Evolutionary conservation across 2,329 filamentous ascomycete genomes (phyloP).

Genomic region (Mollisia scopiformis): DNA sequence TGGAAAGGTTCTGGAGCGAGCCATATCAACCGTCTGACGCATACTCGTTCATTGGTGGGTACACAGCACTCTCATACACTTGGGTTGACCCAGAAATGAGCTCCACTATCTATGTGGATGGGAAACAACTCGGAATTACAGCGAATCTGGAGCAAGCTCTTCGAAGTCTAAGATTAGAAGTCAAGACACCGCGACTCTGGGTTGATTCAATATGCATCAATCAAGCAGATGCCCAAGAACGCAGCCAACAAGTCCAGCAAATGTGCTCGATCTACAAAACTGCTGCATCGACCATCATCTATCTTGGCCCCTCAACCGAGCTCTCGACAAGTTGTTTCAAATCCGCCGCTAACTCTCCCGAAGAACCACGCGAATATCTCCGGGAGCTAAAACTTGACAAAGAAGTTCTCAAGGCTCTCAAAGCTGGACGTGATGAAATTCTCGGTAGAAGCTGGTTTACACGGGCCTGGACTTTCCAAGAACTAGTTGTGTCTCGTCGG

Average conservation of each 20-base stretch:
- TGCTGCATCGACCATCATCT: slow-evolving; percentile 17
- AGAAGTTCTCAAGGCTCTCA: not conserved
- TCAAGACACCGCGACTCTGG: not conserved
- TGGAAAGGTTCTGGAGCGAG: not conserved
- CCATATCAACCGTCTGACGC: not conserved
- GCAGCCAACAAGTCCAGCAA: slow-evolving; percentile 24
- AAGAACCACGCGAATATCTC: too few relatives aligned
- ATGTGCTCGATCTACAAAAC: slow-evolving; percentile 29
- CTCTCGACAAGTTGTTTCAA: not conserved
- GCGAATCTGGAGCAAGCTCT: not conserved
- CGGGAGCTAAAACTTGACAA: too few relatives aligned
- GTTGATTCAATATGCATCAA: slow-evolving; percentile 7
- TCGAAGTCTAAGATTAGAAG: not conserved
- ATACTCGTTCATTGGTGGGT: not conserved
- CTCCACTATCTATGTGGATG: not conserved
- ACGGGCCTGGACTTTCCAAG: not conserved
- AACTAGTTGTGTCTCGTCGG: not conserved
- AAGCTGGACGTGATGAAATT: not conserved
- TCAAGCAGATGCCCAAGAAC: slow-evolving; percentile 22
- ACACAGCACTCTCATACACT: not conserved
- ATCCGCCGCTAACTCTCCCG: too few relatives aligned
- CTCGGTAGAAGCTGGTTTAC: not conserved
- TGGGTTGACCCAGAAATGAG: not conserved
- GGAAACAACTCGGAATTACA: not conserved
- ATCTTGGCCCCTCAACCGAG: slow-evolving; percentile 4